A percentile compares a stretch with the other conserved stretches of the same genome.
These are phyloP conservation scores for Amylocystis lapponica DNA, from an alignment of 768 basidiomycete species.

Conservation along the genomic window DNA sequence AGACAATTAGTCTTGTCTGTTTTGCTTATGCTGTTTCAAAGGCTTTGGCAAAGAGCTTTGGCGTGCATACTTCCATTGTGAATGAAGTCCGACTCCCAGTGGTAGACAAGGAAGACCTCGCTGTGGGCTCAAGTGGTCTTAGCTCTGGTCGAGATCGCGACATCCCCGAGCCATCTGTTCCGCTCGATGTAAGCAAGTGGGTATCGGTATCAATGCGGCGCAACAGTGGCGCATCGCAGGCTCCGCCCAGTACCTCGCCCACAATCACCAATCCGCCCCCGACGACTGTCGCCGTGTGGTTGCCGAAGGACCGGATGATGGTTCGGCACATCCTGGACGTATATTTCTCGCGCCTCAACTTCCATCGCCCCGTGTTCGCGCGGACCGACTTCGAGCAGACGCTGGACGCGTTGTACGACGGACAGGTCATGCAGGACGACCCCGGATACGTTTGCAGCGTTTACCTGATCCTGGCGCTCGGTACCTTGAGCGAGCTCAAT, in stretches of 20 bases:
- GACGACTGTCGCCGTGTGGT: conserved; percentile 49
- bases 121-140: conserved; percentile 69
- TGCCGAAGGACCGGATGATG: conserved; percentile 73
- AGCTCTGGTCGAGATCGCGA: conserved; percentile 64
- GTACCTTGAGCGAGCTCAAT: conserved; percentile 78
- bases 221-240: conserved; percentile 28
- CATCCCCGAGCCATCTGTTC: conserved; percentile 44
- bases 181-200: conserved; percentile 63
- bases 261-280: conserved; percentile 12
- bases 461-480: conserved; percentile 74
- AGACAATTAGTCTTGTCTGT: background rate
- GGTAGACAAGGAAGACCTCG: conserved; percentile 65
- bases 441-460: conserved; percentile 75
- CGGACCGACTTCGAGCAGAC: conserved; percentile 63
- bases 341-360: conserved; percentile 74
- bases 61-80: conserved; percentile 68
- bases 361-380: conserved; percentile 72
- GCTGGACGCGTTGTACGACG: conserved; percentile 62
- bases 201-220: conserved; percentile 42
- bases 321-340: conserved; percentile 55
- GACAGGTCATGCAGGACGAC: conserved; percentile 48
- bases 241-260: conserved; percentile 16
- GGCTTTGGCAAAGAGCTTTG: conserved; percentile 74
- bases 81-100: conserved; percentile 53
- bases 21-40: conserved; percentile 16